Conservation (phyloP, 306 rosid genomes). For the Ormosia emarginata region DNA sequence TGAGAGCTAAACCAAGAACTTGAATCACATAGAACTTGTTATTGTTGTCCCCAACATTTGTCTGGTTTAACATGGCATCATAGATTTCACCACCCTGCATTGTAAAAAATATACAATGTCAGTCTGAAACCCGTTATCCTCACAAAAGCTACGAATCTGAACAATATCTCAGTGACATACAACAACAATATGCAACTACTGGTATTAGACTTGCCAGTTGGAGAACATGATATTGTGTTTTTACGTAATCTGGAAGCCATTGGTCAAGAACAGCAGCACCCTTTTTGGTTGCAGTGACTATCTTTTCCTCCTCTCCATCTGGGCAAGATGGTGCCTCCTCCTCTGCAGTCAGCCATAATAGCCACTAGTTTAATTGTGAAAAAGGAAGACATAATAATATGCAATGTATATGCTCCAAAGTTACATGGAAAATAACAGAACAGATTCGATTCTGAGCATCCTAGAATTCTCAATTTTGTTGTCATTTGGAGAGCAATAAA, state of each 20-base stretch:
- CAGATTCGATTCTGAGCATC: neutral
- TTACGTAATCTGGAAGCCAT: slow-evolving; percentile 78
- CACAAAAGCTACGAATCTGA: slow-evolving; percentile 4
- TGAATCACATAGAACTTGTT: slow-evolving; percentile 89
- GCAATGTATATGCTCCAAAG: slow-evolving; percentile 5
- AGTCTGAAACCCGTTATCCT: neutral
- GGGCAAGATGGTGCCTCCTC: slow-evolving; percentile 28
- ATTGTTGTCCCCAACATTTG: slow-evolving; percentile 76
- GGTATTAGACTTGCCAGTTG: slow-evolving; percentile 49
- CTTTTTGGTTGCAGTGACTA: slow-evolving; percentile 79
- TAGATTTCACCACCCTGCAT: slow-evolving; percentile 75
- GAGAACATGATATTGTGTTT: slow-evolving; percentile 75
- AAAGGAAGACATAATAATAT: neutral
- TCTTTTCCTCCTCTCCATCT: slow-evolving; percentile 45
- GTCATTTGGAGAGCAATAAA: neutral
- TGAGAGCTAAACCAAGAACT: slow-evolving; percentile 68
- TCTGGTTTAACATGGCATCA: slow-evolving; percentile 93
- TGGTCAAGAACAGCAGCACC: slow-evolving; percentile 86
- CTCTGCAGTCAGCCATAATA: slow-evolving; percentile 29
- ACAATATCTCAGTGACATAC: neutral
- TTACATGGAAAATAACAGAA: neutral
- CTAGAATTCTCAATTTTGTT: neutral
- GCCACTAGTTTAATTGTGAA: neutral
- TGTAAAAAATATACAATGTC: neutral
- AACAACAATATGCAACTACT: neutral